A percentile compares a stretch with the other conserved stretches of the same genome.
phyloP scores from a whole-genome alignment of 2,329 filamentous ascomycete genomes.

The Beauveria bassiana region DNA sequence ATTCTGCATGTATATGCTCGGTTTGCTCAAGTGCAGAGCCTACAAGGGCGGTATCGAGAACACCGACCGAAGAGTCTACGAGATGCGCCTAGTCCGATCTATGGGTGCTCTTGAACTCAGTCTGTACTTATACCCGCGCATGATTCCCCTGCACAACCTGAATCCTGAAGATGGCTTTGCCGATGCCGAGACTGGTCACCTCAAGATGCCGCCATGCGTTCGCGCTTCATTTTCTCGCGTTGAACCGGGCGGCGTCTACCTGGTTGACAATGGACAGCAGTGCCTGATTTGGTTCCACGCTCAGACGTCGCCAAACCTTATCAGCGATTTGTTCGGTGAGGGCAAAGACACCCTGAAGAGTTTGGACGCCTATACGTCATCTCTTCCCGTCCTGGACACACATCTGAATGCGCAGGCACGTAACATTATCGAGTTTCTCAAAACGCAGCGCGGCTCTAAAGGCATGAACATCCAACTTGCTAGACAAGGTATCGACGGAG shows the following conservation, averaged over 20 bases:
- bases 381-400: slow-evolving; percentile 77
- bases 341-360: slow-evolving; percentile 60
- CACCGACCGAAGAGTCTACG: slow-evolving; percentile 82
- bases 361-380: slow-evolving; percentile 74
- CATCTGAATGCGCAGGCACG: slow-evolving; percentile 91
- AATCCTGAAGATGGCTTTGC: slow-evolving; percentile 83
- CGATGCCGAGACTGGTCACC: slow-evolving; percentile 75
- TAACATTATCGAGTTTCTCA: slow-evolving; percentile 84
- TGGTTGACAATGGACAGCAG: slow-evolving; percentile 91
- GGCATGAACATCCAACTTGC: slow-evolving; percentile 84
- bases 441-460: slow-evolving; percentile 74
- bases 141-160: slow-evolving; percentile 86
- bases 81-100: slow-evolving; percentile 80
- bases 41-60: slow-evolving; percentile 91
- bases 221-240: slow-evolving; percentile 81
- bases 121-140: slow-evolving; percentile 89
- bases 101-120: slow-evolving; percentile 83
- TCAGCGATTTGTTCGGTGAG: slow-evolving; percentile 83
- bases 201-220: slow-evolving; percentile 72
- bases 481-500: slow-evolving; percentile 84
- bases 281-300: slow-evolving; percentile 88
- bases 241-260: slow-evolving; percentile 86
- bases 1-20: slow-evolving; percentile 92
- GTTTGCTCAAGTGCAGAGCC: slow-evolving; percentile 79
- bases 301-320: slow-evolving; percentile 84